Evolutionary conservation across 805 yeast genomes (phyloP).

Genomic region (Metschnikowia bowlesiae): DNA sequence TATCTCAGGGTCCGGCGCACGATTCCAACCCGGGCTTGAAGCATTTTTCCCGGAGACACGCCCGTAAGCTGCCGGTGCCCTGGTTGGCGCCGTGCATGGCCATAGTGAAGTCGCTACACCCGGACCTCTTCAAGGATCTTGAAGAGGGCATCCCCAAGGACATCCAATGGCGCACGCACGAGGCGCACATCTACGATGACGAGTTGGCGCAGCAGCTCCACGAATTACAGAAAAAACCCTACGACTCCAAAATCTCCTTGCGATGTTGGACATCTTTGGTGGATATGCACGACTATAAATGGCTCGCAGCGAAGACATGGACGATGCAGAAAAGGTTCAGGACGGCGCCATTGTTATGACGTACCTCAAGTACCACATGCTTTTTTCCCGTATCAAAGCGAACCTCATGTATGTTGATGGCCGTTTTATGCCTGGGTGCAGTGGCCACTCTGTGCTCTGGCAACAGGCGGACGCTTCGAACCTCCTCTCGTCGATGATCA

Average conservation of each 20-base stretch:
- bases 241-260: too few relatives aligned
- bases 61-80: conserved; percentile 21
- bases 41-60: conserved; percentile 43
- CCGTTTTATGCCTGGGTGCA: conserved; percentile 5
- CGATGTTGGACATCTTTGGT: conserved; percentile 51
- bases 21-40: conserved; percentile 40
- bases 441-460: neutral
- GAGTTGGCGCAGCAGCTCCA: conserved; percentile 62
- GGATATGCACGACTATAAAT: conserved; percentile 54
- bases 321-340: conserved; percentile 57
- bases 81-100: conserved; percentile 39
- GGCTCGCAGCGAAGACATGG: conserved; percentile 38
- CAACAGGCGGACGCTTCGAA: conserved; percentile 42
- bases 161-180: conserved; percentile 47
- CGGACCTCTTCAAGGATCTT: conserved; percentile 30
- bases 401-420: conserved; percentile 50
- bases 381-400: conserved; percentile 66
- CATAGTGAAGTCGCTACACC: conserved; percentile 26
- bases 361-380: conserved; percentile 63
- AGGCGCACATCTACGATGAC: conserved; percentile 63
- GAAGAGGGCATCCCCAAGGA: conserved; percentile 25
- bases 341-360: conserved; percentile 72
- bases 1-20: conserved; percentile 34
- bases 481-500: conserved; percentile 46
- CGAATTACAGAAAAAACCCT: conserved; percentile 19